These are phyloP conservation scores for Ceratobasidium papillatum DNA, from an alignment of 1,284 basidiomycete genomes.

Conservation along the genomic window DNA sequence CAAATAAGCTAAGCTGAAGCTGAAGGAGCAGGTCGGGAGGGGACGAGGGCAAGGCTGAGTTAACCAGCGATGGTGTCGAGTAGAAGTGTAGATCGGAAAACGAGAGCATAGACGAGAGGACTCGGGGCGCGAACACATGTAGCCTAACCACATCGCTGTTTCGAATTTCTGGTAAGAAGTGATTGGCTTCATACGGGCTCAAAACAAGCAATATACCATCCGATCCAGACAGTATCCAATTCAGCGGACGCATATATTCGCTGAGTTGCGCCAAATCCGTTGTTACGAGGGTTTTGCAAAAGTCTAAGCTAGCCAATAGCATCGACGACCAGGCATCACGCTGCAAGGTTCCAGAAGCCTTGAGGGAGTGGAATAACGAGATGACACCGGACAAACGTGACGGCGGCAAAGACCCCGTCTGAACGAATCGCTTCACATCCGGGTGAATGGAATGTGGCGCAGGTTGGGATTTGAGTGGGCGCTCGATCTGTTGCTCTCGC, in stretches of 20 bases:
- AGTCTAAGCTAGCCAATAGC: conserved; percentile 47
- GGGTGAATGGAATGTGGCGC: not conserved
- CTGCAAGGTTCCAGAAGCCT: not conserved
- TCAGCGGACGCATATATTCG: conserved; percentile 33
- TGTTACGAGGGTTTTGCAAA: conserved; percentile 47
- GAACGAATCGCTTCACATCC: not conserved
- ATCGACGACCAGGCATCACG: not conserved
- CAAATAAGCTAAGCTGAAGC: conserved; percentile 55
- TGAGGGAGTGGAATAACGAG: not conserved
- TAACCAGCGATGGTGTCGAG: conserved; percentile 43
- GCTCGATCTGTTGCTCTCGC: conserved; percentile 34
- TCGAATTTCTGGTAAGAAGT: conserved; percentile 55
- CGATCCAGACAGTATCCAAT: conserved; percentile 56
- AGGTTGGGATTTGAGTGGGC: conserved; percentile 5
- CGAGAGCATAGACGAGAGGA: conserved; percentile 52
- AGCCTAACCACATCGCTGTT: conserved; percentile 52
- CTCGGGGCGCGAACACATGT: conserved; percentile 58
- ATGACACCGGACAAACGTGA: not conserved
- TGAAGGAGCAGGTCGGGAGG: not conserved
- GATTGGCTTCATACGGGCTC: too few species aligned
- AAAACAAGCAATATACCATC: conserved; percentile 52
- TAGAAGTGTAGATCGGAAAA: conserved; percentile 48
- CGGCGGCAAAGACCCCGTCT: not conserved
- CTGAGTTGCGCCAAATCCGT: not conserved
- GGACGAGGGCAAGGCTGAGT: not conserved